Percentiles rank a stretch among this genome's conserved stretches.
Evolutionary conservation across 2,329 filamentous ascomycete species (phyloP).

Genomic region (Hymenoscyphus salicellus): DNA sequence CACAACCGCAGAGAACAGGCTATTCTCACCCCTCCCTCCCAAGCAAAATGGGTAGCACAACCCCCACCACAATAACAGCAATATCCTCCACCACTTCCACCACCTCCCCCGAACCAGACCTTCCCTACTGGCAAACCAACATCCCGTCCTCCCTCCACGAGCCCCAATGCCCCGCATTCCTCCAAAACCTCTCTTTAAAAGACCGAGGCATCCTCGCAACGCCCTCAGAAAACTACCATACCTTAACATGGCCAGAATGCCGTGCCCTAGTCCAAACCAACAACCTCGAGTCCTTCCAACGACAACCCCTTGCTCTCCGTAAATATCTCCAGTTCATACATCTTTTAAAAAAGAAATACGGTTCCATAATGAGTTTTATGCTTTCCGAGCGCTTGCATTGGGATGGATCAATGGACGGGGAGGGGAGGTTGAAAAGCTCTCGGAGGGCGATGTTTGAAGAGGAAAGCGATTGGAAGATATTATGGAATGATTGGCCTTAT

Average conservation of each 20-base stretch:
- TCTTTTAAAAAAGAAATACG: conserved; percentile 62
- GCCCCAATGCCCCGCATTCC: conserved; percentile 66
- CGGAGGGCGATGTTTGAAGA: conserved; percentile 21
- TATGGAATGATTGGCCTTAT: conserved; percentile 94
- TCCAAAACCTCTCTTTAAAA: conserved; percentile 62
- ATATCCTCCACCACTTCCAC: not conserved
- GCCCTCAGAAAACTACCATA: conserved; percentile 62
- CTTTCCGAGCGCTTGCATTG: conserved; percentile 68
- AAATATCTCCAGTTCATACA: conserved; percentile 71
- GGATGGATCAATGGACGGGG: conserved; percentile 48
- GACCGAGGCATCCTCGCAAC: conserved; percentile 68
- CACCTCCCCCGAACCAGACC: not conserved
- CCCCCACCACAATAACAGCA: not conserved
- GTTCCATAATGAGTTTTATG: conserved; percentile 76
- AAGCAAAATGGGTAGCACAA: conserved; percentile 27
- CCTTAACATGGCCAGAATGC: conserved; percentile 69
- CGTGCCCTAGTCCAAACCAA: conserved; percentile 58
- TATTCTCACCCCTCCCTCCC: not conserved
- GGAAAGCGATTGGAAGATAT: conserved; percentile 62
- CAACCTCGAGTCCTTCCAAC: conserved; percentile 71
- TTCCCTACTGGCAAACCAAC: conserved; percentile 82
- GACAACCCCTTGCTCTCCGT: conserved; percentile 73
- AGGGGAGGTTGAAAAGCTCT: conserved; percentile 28
- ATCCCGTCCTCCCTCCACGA: conserved; percentile 61
- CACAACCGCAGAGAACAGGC: not conserved